These are phyloP conservation scores for Tranzscheliella williamsii DNA, from an alignment of 1,284 basidiomycete species.

Conservation along the genomic window DNA sequence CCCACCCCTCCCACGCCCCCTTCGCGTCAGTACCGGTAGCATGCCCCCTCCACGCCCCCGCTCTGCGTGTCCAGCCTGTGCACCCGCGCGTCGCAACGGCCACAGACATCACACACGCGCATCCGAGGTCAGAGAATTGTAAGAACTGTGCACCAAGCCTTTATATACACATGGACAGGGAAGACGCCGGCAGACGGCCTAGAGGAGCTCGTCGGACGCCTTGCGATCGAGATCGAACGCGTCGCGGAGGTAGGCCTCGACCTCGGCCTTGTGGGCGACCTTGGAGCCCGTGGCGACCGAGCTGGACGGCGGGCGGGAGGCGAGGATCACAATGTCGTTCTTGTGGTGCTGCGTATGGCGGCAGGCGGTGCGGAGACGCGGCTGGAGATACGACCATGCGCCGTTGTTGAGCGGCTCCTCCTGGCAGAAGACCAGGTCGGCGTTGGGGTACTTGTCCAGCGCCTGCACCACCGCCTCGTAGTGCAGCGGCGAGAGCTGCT, in stretches of 20 bases:
- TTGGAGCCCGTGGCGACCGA: constrained; percentile 84
- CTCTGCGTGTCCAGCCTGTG: neutral
- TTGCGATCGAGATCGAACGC: constrained; percentile 50
- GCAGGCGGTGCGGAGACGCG: constrained; percentile 65
- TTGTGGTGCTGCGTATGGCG: constrained; percentile 71
- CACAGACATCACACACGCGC: neutral
- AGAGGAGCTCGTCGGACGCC: constrained; percentile 20
- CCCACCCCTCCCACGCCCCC: no score
- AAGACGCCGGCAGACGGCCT: no score
- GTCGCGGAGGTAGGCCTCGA: constrained; percentile 47
- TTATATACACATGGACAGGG: no score
- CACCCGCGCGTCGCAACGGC: no score
- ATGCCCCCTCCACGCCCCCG: neutral
- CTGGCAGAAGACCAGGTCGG: constrained; percentile 87
- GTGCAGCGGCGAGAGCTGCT: constrained; percentile 94
- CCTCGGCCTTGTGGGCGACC: constrained; percentile 64
- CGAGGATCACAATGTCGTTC: constrained; percentile 67
- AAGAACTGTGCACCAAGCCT: neutral
- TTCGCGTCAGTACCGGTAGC: no score
- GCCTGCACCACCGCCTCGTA: constrained; percentile 69
- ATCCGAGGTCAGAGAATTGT: neutral
- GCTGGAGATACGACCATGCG: constrained; percentile 81
- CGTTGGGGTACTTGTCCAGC: constrained; percentile 88
- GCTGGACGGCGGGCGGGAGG: constrained; percentile 53
- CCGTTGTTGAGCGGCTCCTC: constrained; percentile 80